These are phyloP conservation scores for Debaryomycetaceae sp. DNA, from an alignment of 1,139 yeast species.

Conservation along the genomic window DNA sequence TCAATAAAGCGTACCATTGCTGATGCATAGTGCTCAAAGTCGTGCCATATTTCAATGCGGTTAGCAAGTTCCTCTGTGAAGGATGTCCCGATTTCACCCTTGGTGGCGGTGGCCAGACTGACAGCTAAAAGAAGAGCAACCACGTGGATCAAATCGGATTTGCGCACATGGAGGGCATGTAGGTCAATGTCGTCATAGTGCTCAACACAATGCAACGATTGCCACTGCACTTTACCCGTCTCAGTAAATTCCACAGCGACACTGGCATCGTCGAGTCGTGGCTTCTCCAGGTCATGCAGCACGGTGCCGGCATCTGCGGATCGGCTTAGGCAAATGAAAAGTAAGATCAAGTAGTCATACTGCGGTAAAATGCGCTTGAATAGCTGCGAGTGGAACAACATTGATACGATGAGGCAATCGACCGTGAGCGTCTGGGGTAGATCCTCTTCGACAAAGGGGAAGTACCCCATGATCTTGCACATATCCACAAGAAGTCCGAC, in stretches of 20 bases:
- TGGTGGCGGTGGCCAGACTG: no score
- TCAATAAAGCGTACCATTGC: conserved; percentile 45
- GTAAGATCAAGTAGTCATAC: conserved; percentile 21
- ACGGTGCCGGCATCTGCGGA: conserved; percentile 1
- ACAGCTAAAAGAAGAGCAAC: no score
- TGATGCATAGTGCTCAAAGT: no score
- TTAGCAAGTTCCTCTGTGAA: no score
- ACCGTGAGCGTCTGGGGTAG: conserved; percentile 15
- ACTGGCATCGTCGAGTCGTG: no score
- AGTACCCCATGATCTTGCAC: conserved; percentile 23
- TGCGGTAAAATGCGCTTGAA: conserved; percentile 18
- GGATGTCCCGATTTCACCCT: no score
- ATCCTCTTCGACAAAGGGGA: conserved; percentile 26
- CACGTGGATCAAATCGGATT: no score
- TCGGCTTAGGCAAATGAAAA: conserved; percentile 16
- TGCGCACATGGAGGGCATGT: conserved; percentile 19
- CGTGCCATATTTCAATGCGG: no score
- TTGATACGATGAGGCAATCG: conserved; percentile 22
- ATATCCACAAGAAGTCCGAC: conserved; percentile 19
- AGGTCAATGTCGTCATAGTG: conserved; percentile 27
- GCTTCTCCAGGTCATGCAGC: conserved; percentile 4
- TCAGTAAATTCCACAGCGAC: conserved; percentile 8
- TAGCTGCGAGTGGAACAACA: conserved; percentile 24
- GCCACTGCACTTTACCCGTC: conserved; percentile 20
- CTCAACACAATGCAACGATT: conserved; percentile 15